A percentile compares a stretch with the other conserved stretches of the same genome.
These are phyloP conservation scores for Yamadazyma blattariae DNA, from an alignment of 1,139 yeast genomes.

Conservation along the genomic window DNA sequence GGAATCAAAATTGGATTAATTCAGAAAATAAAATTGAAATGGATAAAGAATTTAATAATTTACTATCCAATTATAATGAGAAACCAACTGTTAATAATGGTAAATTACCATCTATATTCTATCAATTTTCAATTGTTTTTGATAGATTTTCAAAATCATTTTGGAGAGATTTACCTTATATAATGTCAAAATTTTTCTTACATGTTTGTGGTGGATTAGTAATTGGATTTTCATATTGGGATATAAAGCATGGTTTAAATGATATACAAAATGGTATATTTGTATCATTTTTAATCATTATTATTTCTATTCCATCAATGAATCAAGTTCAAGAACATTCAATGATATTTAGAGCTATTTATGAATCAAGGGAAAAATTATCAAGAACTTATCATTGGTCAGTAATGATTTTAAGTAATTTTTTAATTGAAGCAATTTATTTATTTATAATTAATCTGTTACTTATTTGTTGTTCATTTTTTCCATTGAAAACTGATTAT, in stretches of 20 bases:
- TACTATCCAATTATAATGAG: slow-evolving; percentile 15
- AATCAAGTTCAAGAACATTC: slow-evolving; percentile 40
- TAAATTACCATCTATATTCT: slow-evolving; percentile 36
- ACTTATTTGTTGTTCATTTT: slow-evolving; percentile 54
- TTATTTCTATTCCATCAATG: slow-evolving; percentile 50
- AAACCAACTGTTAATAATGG: slow-evolving; percentile 10
- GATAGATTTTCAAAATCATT: slow-evolving; percentile 32
- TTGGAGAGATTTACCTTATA: slow-evolving; percentile 45
- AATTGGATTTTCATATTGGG: slow-evolving; percentile 52
- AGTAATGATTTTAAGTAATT: slow-evolving; percentile 49
- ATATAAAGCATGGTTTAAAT: slow-evolving; percentile 34
- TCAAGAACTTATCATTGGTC: slow-evolving; percentile 70
- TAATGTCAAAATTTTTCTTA: slow-evolving; percentile 41
- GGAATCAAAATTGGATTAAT: slow-evolving; percentile 45
- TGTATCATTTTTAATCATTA: slow-evolving; percentile 48
- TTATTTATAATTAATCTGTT: slow-evolving; percentile 49
- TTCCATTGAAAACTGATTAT: slow-evolving; percentile 52
- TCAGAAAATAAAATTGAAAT: slow-evolving; percentile 29
- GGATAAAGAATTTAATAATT: slow-evolving; percentile 16
- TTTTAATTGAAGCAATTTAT: slow-evolving; percentile 55
- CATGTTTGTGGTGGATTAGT: slow-evolving; percentile 47
- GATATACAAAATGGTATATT: slow-evolving; percentile 55
- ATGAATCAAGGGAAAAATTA: slow-evolving; percentile 60
- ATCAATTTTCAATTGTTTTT: slow-evolving; percentile 34
- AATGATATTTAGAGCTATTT: slow-evolving; percentile 52